Conservation (phyloP, 2,329 filamentous ascomycete genomes). For the Pseudocercospora cruenta region DNA sequence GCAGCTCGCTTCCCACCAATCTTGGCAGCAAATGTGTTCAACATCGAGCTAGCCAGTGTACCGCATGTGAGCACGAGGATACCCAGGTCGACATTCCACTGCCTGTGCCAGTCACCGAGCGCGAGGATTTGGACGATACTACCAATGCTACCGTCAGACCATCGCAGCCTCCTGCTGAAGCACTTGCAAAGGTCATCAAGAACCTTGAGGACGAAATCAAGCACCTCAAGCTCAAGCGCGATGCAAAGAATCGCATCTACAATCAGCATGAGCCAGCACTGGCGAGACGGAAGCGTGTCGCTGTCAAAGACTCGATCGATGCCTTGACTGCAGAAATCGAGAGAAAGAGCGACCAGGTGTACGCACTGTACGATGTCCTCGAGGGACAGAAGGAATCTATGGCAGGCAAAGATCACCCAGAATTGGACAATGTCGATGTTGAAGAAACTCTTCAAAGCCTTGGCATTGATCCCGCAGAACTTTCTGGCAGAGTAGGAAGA, state of each 20-base stretch:
- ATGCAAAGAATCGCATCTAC: constrained; percentile 64
- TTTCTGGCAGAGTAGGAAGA: constrained; percentile 32
- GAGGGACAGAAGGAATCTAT: constrained; percentile 70
- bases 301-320: constrained; percentile 64
- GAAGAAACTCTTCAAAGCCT: constrained; percentile 50
- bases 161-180: constrained; percentile 68
- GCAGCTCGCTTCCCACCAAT: constrained; percentile 16
- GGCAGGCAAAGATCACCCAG: constrained; percentile 23
- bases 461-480: constrained; percentile 44
- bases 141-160: constrained; percentile 64
- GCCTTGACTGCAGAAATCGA: constrained; percentile 67
- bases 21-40: constrained; percentile 30
- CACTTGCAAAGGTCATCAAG: constrained; percentile 83
- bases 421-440: constrained; percentile 56
- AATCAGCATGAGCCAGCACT: constrained; percentile 68
- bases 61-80: constrained; percentile 50
- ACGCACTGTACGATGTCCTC: constrained; percentile 79
- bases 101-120: constrained; percentile 39
- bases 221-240: constrained; percentile 73
- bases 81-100: constrained; percentile 48
- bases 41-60: constrained; percentile 58
- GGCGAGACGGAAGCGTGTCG: constrained; percentile 66
- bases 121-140: constrained; percentile 45
- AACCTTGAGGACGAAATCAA: constrained; percentile 76
- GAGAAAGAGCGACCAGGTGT: constrained; percentile 77